These are phyloP conservation scores for Monilinia laxa DNA, from an alignment of 2,329 filamentous ascomycete genomes.

Conservation along the genomic window DNA sequence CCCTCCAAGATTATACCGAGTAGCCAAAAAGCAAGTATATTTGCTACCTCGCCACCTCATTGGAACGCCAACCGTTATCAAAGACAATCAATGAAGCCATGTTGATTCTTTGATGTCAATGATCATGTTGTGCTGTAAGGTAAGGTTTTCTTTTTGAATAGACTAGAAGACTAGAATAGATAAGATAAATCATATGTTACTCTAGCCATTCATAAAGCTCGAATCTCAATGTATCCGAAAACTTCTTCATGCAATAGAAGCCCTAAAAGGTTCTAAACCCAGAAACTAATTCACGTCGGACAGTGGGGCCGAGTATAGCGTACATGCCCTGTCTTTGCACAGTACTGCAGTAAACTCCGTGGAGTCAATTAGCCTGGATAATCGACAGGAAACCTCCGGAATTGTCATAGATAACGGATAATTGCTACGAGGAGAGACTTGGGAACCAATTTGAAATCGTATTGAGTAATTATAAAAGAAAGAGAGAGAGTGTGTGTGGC, in stretches of 20 bases:
- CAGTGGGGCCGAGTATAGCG: conserved; percentile 7
- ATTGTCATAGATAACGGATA: conserved; percentile 8
- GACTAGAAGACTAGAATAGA: background rate
- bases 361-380: too few relatives aligned
- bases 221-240: too few relatives aligned
- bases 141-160: background rate
- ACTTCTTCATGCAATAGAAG: background rate
- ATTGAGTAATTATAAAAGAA: conserved; percentile 13
- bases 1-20: background rate
- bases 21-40: background rate
- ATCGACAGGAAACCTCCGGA: background rate
- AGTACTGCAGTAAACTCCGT: too few relatives aligned
- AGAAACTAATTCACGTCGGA: background rate
- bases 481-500: background rate
- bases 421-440: background rate
- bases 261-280: conserved; percentile 14
- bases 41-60: background rate
- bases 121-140: background rate
- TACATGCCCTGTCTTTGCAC: background rate
- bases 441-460: conserved; percentile 2
- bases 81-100: background rate
- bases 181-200: background rate
- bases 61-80: background rate
- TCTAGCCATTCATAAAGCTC: too few relatives aligned
- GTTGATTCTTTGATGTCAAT: background rate